These are phyloP conservation scores for Corynespora cassiicola DNA, from an alignment of 2,329 filamentous ascomycete species.

Conservation along the genomic window DNA sequence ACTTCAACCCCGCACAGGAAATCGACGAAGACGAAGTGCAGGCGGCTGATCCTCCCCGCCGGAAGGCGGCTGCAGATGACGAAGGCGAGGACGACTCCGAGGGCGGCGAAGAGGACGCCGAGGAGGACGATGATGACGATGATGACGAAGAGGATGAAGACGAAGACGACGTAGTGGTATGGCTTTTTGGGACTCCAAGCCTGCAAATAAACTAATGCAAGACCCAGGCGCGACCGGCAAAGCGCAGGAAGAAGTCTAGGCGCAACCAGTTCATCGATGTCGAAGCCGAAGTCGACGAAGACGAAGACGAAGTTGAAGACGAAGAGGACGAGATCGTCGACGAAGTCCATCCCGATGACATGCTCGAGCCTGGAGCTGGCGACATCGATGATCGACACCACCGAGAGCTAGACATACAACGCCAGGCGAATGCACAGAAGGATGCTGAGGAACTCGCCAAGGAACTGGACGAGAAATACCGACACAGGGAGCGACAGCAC, in stretches of 20 bases:
- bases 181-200: neutral
- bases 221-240: constrained; percentile 74
- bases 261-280: constrained; percentile 94
- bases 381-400: constrained; percentile 91
- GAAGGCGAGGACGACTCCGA: constrained; percentile 61
- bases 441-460: constrained; percentile 94
- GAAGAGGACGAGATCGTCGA: constrained; percentile 86
- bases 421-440: constrained; percentile 84
- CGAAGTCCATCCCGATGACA: constrained; percentile 88
- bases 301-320: constrained; percentile 81
- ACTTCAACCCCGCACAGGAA: constrained; percentile 85
- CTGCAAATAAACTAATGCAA: constrained; percentile 21
- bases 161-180: constrained; percentile 11
- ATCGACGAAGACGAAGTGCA: constrained; percentile 66
- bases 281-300: constrained; percentile 95
- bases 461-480: constrained; percentile 81
- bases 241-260: constrained; percentile 75
- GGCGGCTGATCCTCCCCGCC: constrained; percentile 39
- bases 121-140: constrained; percentile 67
- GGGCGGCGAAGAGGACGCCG: constrained; percentile 58
- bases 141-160: constrained; percentile 61
- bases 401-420: constrained; percentile 89
- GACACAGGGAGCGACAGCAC: constrained; percentile 63
- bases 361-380: constrained; percentile 76
- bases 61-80: constrained; percentile 49